These are phyloP conservation scores for Amphirosellinia nigrospora DNA, from an alignment of 495 filamentous ascomycete genomes.

Conservation along the genomic window DNA sequence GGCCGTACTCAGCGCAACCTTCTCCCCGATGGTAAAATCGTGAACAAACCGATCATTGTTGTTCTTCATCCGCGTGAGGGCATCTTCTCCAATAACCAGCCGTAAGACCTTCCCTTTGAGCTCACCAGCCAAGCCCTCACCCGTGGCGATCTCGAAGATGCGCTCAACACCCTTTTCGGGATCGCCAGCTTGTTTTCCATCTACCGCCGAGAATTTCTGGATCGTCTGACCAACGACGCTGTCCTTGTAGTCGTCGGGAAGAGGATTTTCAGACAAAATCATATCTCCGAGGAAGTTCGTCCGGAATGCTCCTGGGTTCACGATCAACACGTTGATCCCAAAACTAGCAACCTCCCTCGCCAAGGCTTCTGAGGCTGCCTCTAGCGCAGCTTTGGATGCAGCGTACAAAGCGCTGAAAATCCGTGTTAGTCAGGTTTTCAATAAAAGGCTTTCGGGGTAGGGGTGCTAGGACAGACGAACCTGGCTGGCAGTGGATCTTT, in stretches of 20 bases:
- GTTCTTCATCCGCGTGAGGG: conserved; percentile 27
- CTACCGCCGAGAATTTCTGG: conserved; percentile 17
- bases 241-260: conserved; percentile 34
- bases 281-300: conserved; percentile 38
- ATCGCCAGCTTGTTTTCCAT: conserved; percentile 48
- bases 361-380: conserved; percentile 44
- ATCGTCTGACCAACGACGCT: conserved; percentile 26
- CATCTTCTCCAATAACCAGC: conserved; percentile 30
- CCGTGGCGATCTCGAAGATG: conserved; percentile 46
- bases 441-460: neutral
- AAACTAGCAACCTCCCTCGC: conserved; percentile 50
- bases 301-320: conserved; percentile 54
- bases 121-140: conserved; percentile 38
- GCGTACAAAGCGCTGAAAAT: conserved; percentile 43
- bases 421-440: neutral
- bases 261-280: conserved; percentile 21
- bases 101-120: conserved; percentile 33
- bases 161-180: conserved; percentile 46
- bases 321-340: conserved; percentile 41
- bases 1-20: conserved; percentile 30
- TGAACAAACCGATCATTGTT: conserved; percentile 25
- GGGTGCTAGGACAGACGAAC: neutral
- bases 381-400: conserved; percentile 50
- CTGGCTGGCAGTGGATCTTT: conserved; percentile 47
- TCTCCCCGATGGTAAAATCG: conserved; percentile 28